Conservation (phyloP, 164 flowering plant genomes). For the Chloranthus sessilifolius region DNA sequence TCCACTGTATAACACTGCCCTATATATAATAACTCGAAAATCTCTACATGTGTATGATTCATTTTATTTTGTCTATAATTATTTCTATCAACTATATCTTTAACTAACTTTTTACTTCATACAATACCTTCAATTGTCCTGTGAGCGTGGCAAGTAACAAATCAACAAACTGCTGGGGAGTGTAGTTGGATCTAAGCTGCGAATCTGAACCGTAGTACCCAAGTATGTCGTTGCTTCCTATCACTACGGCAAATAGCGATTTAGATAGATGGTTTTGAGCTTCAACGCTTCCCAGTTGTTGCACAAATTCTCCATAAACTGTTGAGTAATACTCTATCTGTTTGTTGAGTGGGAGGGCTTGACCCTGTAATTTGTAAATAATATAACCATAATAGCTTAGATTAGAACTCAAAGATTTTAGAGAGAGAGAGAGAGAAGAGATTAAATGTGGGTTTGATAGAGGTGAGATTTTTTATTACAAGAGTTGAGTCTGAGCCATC, state of each 20-base stretch:
- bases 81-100: too few relatives aligned
- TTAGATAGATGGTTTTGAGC: slow-evolving; percentile 39
- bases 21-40: too few relatives aligned
- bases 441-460: too few relatives aligned
- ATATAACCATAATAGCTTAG: too few relatives aligned
- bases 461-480: slow-evolving; percentile 27
- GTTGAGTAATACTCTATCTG: slow-evolving; percentile 44
- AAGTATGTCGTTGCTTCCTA: slow-evolving; percentile 76
- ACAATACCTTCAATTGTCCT: slow-evolving; percentile 30
- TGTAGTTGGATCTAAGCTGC: slow-evolving; percentile 10
- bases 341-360: slow-evolving; percentile 33
- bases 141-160: slow-evolving; percentile 27
- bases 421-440: too few relatives aligned
- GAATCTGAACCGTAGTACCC: slow-evolving; percentile 34
- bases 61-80: too few relatives aligned
- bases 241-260: slow-evolving; percentile 47
- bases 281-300: slow-evolving; percentile 35
- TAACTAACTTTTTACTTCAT: too few relatives aligned
- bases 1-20: too few relatives aligned
- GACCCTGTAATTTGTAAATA: slow-evolving; percentile 34
- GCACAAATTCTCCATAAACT: slow-evolving; percentile 33
- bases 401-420: neutral
- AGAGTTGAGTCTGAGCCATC: slow-evolving; percentile 31
- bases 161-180: slow-evolving; percentile 49
- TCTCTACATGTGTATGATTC: too few relatives aligned